Conservation (phyloP, 176 grass and related monocot genomes). For the bread wheat (Triticum aestivum) region DNA sequence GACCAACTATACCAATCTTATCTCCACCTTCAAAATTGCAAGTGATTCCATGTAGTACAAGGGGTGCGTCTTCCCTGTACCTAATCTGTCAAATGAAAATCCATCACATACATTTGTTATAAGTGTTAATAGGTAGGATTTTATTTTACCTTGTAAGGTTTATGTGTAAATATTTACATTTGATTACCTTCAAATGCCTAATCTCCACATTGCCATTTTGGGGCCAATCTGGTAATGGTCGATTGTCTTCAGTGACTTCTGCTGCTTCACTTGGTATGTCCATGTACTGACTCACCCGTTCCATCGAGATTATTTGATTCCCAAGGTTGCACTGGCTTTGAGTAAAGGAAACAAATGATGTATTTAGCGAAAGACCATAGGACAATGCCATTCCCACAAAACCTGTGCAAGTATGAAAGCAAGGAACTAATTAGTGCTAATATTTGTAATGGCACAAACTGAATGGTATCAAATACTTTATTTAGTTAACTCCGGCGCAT, state of each 20-base stretch:
- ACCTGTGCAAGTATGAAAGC: slow-evolving; percentile 43
- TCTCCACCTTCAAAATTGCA: slow-evolving; percentile 79
- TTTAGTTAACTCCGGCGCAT: not conserved
- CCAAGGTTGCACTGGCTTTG: slow-evolving; percentile 78
- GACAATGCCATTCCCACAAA: slow-evolving; percentile 93
- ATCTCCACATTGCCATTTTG: slow-evolving; percentile 64
- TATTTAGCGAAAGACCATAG: slow-evolving; percentile 89
- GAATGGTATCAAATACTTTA: not conserved
- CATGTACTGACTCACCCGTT: slow-evolving; percentile 93
- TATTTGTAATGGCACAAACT: not conserved
- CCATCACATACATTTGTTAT: slow-evolving; percentile 9
- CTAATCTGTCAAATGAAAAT: slow-evolving; percentile 64
- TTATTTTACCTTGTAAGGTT: not conserved
- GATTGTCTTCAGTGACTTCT: slow-evolving; percentile 59
- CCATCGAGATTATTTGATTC: slow-evolving; percentile 85
- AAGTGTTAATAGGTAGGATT: not conserved
- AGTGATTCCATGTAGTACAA: slow-evolving; percentile 71
- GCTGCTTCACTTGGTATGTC: slow-evolving; percentile 68
- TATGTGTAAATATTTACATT: slow-evolving; percentile 10
- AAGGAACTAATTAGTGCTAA: slow-evolving; percentile 6
- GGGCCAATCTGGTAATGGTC: slow-evolving; percentile 67
- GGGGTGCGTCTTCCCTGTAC: slow-evolving; percentile 66
- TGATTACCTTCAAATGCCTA: slow-evolving; percentile 72
- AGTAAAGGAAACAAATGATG: slow-evolving; percentile 64
- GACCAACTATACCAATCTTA: slow-evolving; percentile 91